Evolutionary conservation across 768 basidiomycete species (phyloP).

Genomic region (Myochromella boudieri): DNA sequence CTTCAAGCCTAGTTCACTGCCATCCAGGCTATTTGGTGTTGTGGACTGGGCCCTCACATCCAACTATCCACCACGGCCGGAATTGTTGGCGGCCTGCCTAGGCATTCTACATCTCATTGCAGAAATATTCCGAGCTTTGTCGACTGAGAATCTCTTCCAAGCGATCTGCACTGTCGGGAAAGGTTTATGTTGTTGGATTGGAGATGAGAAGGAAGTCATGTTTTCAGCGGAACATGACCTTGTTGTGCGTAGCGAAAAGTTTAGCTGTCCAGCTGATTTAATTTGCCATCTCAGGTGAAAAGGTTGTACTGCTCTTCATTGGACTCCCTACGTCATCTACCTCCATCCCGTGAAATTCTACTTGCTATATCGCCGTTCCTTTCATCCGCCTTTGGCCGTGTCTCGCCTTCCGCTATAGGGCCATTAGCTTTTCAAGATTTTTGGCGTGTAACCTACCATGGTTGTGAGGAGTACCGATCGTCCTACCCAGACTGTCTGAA

Average conservation of each 20-base stretch:
- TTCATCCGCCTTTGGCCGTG: constrained; percentile 43
- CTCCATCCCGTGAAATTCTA: constrained; percentile 42
- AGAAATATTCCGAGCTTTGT: constrained; percentile 27
- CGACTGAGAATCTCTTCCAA: constrained; percentile 27
- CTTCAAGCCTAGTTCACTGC: constrained; percentile 14
- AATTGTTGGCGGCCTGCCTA: constrained; percentile 27
- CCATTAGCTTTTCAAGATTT: constrained; percentile 54
- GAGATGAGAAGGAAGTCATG: constrained; percentile 42
- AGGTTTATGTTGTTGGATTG: constrained; percentile 52
- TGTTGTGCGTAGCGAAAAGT: constrained; percentile 36
- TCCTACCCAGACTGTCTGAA: constrained; percentile 46
- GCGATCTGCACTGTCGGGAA: constrained; percentile 36
- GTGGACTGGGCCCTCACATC: constrained; percentile 29
- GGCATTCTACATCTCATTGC: constrained; percentile 36
- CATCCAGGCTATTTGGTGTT: constrained; percentile 24
- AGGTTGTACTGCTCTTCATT: constrained; percentile 47
- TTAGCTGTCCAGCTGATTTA: background rate
- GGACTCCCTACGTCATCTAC: constrained; percentile 32
- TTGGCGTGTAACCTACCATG: constrained; percentile 58
- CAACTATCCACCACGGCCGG: constrained; percentile 33
- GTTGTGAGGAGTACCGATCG: constrained; percentile 31
- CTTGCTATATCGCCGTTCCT: constrained; percentile 44
- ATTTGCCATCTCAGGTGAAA: constrained; percentile 24
- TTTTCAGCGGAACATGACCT: constrained; percentile 43
- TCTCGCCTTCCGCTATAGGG: constrained; percentile 46